Base-by-base conservation (phyloP, 148 eudicot genomes). In the Chenopodium suecicum region DNA sequence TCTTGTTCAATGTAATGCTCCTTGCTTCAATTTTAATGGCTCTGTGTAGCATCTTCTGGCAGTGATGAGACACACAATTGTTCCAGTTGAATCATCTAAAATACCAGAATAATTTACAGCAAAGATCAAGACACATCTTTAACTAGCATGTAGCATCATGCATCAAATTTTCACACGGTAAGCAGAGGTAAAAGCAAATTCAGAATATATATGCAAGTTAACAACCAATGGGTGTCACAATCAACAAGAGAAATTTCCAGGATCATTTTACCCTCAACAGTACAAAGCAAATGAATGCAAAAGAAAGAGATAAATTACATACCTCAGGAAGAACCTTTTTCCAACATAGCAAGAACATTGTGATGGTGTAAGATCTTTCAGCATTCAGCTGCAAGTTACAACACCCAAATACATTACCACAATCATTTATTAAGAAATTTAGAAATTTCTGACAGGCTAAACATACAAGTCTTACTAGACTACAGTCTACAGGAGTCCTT, bases 281-380 rank as follows among this genome's bases (percentile, higher is more conserved):
- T 25, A 14, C 12, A 8, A 50, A 16, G 44, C 10, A 56, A 56
- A 0, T 70, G 37, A n/a, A 81, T 48, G 44, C 23, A 16, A 5
- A 73, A 48, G 44, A 68, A 58, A 84, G 75, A 78, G 71, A 69
- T 83, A 17, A 9, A 74, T 31, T 11, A 85, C 86, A 32, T 54
- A 94, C 98, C 93, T 92, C 88, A 34, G 91, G 72, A 62, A 83
- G 90, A 54, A 92, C 90, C 81, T 31, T 90, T 88, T 83, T 94
- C 97, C 73, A 94, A 75, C 69, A 84, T 83, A 63, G 88, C 73
- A 73, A 90, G 85, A 85, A 86, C 84, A 77, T 86, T 85, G 48
- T 68, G 91, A 86, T 94, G 98, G 82, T 84, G 82, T 84, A 92
- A 76, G 88, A 89, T 88, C 44, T 37, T 37, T 37, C 6, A 37